Evolutionary conservation across 1,139 yeast genomes (phyloP).

Genomic region (Candida frijolesensis): DNA sequence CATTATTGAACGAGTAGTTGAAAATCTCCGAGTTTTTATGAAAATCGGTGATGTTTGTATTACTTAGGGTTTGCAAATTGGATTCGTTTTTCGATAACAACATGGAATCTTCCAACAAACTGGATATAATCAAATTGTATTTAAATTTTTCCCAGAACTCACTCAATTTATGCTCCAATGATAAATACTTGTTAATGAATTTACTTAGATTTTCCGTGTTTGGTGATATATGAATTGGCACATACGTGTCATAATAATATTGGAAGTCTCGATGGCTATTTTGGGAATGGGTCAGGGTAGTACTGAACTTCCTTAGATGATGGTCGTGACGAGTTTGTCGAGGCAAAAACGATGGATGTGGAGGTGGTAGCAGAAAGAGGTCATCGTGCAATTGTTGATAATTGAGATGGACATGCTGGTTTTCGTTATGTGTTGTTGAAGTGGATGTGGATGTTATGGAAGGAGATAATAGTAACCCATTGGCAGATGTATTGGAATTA

Average conservation of each 20-base stretch:
- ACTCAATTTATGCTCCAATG: constrained; percentile 18
- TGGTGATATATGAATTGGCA: constrained; percentile 8
- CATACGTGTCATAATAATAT: constrained; percentile 12
- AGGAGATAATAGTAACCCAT: constrained; percentile 15
- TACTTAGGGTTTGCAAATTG: constrained; percentile 19
- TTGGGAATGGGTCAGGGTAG: background rate
- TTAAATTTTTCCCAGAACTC: constrained; percentile 48
- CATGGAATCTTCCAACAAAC: constrained; percentile 46
- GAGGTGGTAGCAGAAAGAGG: constrained; percentile 7
- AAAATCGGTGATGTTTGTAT: background rate
- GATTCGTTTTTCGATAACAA: constrained; percentile 48
- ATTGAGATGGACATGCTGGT: background rate
- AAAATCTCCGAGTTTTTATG: background rate
- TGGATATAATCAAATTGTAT: constrained; percentile 42
- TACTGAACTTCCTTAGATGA: background rate
- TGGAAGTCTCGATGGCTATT: constrained; percentile 4
- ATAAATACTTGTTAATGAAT: constrained; percentile 32
- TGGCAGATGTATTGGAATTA: constrained; percentile 3
- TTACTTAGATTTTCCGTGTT: constrained; percentile 28
- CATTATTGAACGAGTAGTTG: constrained; percentile 11
- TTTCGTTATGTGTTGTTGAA: constrained; percentile 4
- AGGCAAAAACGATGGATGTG: constrained; percentile 7
- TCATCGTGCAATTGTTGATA: constrained; percentile 1
- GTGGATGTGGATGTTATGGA: constrained; percentile 16
- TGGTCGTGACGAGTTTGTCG: constrained; percentile 1